Percentiles rank a stretch among this genome's conserved stretches.
phyloP scores from a whole-genome alignment of 2,329 filamentous ascomycete species.

The Talaromyces sp. region DNA sequence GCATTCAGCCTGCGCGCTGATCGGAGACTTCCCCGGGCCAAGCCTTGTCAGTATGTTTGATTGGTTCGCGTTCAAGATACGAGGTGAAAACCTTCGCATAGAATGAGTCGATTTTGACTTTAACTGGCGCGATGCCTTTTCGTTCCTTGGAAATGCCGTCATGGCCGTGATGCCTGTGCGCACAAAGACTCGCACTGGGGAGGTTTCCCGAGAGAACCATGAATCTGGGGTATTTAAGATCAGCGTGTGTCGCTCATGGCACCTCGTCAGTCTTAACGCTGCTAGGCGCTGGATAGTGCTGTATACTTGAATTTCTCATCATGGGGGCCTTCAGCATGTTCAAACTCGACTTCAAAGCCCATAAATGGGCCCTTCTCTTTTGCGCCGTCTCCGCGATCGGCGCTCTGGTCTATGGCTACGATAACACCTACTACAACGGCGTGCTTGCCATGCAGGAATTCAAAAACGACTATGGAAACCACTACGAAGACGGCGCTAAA shows the following conservation, averaged over 20 bases:
- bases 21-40: background rate
- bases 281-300: background rate
- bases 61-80: background rate
- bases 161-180: background rate
- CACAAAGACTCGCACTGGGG: background rate
- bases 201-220: background rate
- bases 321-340: background rate
- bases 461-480: background rate
- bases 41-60: background rate
- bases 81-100: background rate
- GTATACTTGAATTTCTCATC: background rate
- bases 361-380: background rate
- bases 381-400: conserved; percentile 2
- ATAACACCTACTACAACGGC: conserved; percentile 4
- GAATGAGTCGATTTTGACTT: background rate
- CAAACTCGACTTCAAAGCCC: background rate
- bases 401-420: background rate
- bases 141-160: background rate
- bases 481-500: background rate
- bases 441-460: conserved; percentile 1
- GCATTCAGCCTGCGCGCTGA: background rate
- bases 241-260: background rate
- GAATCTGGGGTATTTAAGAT: background rate
- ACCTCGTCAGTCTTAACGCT: background rate
- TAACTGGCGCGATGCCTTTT: background rate